Evolutionary conservation across 352 stramenopile genomes (phyloP), one percentile per base, ranked within the genome.

Genomic region (Globisporangium nunn): DNA sequence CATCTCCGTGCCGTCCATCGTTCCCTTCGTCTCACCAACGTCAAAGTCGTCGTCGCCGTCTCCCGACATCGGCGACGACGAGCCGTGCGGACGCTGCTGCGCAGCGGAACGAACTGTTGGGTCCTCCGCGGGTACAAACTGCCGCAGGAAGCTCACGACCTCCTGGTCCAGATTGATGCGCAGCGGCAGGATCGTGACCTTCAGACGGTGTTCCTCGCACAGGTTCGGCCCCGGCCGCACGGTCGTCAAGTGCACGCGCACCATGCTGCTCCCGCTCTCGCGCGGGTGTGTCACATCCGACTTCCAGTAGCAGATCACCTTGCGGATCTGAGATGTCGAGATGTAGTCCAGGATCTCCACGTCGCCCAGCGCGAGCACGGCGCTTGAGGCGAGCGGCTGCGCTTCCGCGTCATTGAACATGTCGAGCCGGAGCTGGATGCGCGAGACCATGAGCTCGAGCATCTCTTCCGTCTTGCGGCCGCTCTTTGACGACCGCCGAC

Each of bases 301-400:
- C 62, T 95, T 95, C 85, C 85, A 95, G 63, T 95, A 93, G 67
- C 83, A 95, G 30, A 95, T 79, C 39, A 95, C 88, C 64, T 93
- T 95, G 46, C 85, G 81, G 58, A 95, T 95, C 64, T 93, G 83
- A 0, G 85, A 95, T 0, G 85, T 95, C 3, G 83, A 93, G 59
- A 95, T 95, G 63, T 93, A 95, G 56, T 95, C 85, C 44, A 95
- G 59, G 41, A 95, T 77, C 55, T 93, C 85, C 30, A 95, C 56
- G 58, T 95, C 84, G 7, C 84, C 80, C 23, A 95, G 54, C 6
- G 84, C 83, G 5, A 93, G 44, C 29, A 93, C 82, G 0, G 71
- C 78, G 56, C 89, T 90, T 11, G 79, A 90, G 4, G 83, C 81
- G 29, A 95, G 53, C 6, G 78, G 75, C 61, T 95, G 85, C 3